Evolutionary conservation across 2,329 filamentous ascomycete species (phyloP).

Genomic region (Shiraia bambusicola): DNA sequence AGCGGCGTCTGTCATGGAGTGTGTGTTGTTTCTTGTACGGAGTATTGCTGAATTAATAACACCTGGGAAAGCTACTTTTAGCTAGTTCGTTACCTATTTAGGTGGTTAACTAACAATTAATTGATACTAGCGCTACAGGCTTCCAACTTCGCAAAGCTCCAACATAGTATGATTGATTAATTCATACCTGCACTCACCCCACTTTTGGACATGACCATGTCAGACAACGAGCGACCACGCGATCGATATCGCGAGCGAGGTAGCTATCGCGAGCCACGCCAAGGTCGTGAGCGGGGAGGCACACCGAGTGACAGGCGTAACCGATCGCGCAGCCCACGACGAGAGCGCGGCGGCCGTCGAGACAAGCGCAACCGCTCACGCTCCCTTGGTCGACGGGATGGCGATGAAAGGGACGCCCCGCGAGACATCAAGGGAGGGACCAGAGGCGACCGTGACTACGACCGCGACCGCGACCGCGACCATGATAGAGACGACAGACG

Average conservation of each 20-base stretch:
- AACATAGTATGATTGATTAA: too few relatives aligned
- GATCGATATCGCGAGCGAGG: constrained; percentile 25
- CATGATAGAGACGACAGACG: constrained; percentile 13
- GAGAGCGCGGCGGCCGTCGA: constrained; percentile 29
- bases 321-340: constrained; percentile 38
- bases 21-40: too few relatives aligned
- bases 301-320: constrained; percentile 31
- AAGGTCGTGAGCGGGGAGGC: constrained; percentile 23
- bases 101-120: too few relatives aligned
- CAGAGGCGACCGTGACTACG: constrained; percentile 7
- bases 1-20: too few relatives aligned
- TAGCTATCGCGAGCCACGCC: constrained; percentile 20
- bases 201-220: constrained; percentile 15
- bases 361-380: constrained; percentile 32
- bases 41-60: too few relatives aligned
- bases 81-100: too few relatives aligned
- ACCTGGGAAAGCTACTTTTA: too few relatives aligned
- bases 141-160: too few relatives aligned
- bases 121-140: too few relatives aligned
- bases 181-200: constrained; percentile 3
- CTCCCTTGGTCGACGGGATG: constrained; percentile 28
- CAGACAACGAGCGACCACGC: constrained; percentile 29
- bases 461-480: constrained; percentile 15
- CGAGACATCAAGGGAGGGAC: constrained; percentile 15
- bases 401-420: constrained; percentile 17